phyloP scores from a whole-genome alignment of 2,329 filamentous ascomycete species.

The Paraconiothyrium brasiliense region DNA sequence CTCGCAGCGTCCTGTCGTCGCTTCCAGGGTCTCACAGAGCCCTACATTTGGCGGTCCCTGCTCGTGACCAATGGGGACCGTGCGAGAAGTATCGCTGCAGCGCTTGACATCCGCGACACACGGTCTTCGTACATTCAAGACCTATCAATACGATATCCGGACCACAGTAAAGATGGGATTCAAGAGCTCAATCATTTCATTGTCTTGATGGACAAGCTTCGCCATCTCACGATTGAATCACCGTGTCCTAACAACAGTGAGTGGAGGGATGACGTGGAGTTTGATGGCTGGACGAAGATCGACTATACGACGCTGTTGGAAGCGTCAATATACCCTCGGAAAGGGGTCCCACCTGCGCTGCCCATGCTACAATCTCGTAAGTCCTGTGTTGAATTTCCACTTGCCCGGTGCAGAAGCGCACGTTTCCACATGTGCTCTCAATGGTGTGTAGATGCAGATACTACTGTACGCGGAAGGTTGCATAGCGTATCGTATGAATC shows the following conservation, averaged over 20 bases:
- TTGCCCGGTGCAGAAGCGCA: background rate
- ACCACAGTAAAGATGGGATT: slow-evolving; percentile 36
- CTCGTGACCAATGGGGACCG: slow-evolving; percentile 38
- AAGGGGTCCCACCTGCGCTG: slow-evolving; percentile 25
- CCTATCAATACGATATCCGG: slow-evolving; percentile 41
- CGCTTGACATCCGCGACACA: slow-evolving; percentile 34
- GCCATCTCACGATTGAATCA: slow-evolving; percentile 44
- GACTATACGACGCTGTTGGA: slow-evolving; percentile 44
- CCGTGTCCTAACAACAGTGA: slow-evolving; percentile 49
- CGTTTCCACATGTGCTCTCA: background rate
- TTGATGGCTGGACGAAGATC: slow-evolving; percentile 42
- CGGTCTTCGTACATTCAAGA: slow-evolving; percentile 38
- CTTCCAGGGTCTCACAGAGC: slow-evolving; percentile 43
- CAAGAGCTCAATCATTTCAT: slow-evolving; percentile 41
- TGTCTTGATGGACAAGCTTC: slow-evolving; percentile 37
- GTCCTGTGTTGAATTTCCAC: slow-evolving; percentile 13
- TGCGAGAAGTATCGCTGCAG: slow-evolving; percentile 33
- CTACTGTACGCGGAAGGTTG: background rate
- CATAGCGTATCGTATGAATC: background rate
- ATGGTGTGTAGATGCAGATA: background rate
- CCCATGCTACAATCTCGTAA: slow-evolving; percentile 44
- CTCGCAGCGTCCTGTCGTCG: slow-evolving; percentile 43
- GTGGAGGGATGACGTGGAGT: slow-evolving; percentile 33
- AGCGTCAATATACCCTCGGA: slow-evolving; percentile 32
- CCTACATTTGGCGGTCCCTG: slow-evolving; percentile 45